These are phyloP conservation scores for Pestalotiopsis sp. DNA, from an alignment of 2,329 filamentous ascomycete genomes.

Conservation along the genomic window DNA sequence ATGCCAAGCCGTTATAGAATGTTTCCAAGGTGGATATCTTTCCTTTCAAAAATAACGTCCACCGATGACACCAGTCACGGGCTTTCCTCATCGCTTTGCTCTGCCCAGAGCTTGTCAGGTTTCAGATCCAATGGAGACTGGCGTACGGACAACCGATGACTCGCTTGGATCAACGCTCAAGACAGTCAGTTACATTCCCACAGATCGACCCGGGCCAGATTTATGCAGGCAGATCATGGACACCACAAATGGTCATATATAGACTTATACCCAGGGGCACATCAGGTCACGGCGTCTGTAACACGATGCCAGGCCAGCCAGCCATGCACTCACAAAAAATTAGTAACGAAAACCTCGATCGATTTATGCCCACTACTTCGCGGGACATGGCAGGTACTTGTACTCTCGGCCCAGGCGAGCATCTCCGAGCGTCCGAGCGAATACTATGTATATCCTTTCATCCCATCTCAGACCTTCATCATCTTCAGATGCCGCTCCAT, in stretches of 20 bases:
- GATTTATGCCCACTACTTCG: too few relatives aligned
- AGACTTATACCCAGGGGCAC: too few relatives aligned
- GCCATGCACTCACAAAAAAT: too few relatives aligned
- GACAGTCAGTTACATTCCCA: too few relatives aligned
- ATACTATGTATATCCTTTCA: background rate
- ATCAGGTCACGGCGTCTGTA: too few relatives aligned
- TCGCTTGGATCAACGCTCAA: background rate
- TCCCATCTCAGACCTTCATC: background rate
- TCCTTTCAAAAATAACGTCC: background rate
- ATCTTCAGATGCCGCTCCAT: background rate
- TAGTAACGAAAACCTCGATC: too few relatives aligned
- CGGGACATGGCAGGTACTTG: background rate
- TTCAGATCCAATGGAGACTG: background rate
- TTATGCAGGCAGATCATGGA: too few relatives aligned
- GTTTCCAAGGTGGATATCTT: conserved; percentile 2
- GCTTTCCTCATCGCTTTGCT: background rate
- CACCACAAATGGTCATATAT: too few relatives aligned
- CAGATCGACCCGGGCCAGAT: too few relatives aligned
- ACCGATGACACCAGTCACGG: background rate
- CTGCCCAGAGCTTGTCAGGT: background rate
- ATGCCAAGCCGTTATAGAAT: conserved; percentile 10
- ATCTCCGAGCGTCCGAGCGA: background rate
- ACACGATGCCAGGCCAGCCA: too few relatives aligned
- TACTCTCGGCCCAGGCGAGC: background rate
- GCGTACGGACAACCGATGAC: background rate